These are phyloP conservation scores for Pelargonium citronellum DNA, from an alignment of 441 rosid genomes.

Conservation along the genomic window DNA sequence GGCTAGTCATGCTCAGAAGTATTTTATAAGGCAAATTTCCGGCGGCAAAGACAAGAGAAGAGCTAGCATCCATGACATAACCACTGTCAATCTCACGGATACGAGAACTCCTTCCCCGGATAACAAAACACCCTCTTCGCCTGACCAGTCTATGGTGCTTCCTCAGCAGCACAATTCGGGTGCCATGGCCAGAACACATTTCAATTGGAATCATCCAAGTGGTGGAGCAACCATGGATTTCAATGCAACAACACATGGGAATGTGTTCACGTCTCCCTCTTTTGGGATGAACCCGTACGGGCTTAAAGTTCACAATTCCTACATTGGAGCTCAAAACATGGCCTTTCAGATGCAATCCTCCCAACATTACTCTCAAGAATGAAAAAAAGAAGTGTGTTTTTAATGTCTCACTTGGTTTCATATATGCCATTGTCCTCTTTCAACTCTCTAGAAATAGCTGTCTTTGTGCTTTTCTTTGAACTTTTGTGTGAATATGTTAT, in stretches of 20 bases:
- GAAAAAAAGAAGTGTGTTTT: constrained; percentile 16
- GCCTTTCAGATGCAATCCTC: constrained; percentile 44
- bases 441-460: too few species aligned
- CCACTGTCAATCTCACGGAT: constrained; percentile 54
- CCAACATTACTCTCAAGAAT: constrained; percentile 39
- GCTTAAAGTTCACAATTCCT: constrained; percentile 27
- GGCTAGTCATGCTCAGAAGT: constrained; percentile 77
- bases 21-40: constrained; percentile 62
- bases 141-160: constrained; percentile 26
- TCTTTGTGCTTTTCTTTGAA: too few species aligned
- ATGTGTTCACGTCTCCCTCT: constrained; percentile 35
- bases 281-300: constrained; percentile 33
- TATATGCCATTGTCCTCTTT: constrained; percentile 31
- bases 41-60: constrained; percentile 74
- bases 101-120: constrained; percentile 50
- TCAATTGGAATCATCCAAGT: constrained; percentile 47
- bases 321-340: constrained; percentile 35
- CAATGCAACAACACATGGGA: constrained; percentile 19
- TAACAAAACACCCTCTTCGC: constrained; percentile 32
- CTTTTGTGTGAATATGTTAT: too few species aligned
- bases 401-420: constrained; percentile 25
- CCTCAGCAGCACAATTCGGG: constrained; percentile 11
- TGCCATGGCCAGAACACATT: constrained; percentile 28
- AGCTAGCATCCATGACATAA: constrained; percentile 75
- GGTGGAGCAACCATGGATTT: constrained; percentile 27